Base-by-base conservation (phyloP, 176 grass and related monocot species). In the Lolium multiflorum region DNA sequence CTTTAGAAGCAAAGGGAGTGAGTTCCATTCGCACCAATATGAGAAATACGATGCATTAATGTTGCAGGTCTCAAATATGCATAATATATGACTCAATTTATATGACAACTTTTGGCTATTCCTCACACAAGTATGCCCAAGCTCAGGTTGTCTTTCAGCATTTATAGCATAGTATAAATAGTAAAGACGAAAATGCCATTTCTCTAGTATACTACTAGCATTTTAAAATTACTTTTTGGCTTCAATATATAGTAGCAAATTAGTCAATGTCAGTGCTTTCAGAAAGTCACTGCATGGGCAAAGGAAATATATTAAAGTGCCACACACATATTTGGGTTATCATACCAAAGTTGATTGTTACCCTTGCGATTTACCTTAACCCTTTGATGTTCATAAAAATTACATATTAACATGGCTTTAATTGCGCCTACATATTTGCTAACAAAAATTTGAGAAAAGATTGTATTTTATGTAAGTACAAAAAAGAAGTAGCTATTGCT, bases 341-440 rank as follows among this genome's bases (percentile, higher is more conserved):
- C 21, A 31, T 41, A 35, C 81, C 81, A 58, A 74, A 74, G 74
- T 65, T 37, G 20, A 79, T 20, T n/a, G 57, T 12, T 50, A 41
- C 64, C 12, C 18, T 73, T 60, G 57, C 22, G 24, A 73, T 70
- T 51, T 69, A 62, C 55, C 16, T 47, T 46, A 54, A 77, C 28
- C 62, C 50, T 38, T 51, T 81, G 47, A 81, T 52, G 46, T 81
- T 81, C 46, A 67, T 75, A 54, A 10, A 74, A 60, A 62, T 48
- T 74, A 83, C 11, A 2, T 24, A 20, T 35, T 7, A 22, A 9
- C 41, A 37, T 3, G 69, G 55, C 54, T 83, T 62, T 18, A 1
- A 31, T 1, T 60, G 80, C 25, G 50, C 31, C 74, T 71, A 22
- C 73, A 41, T 25, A 58, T 71, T 22, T 51, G 41, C 28, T 78